A percentile compares a stretch with the other conserved stretches of the same genome.
Conservation (phyloP, 495 filamentous ascomycete species). For the Pyrenula massariospora region DNA sequence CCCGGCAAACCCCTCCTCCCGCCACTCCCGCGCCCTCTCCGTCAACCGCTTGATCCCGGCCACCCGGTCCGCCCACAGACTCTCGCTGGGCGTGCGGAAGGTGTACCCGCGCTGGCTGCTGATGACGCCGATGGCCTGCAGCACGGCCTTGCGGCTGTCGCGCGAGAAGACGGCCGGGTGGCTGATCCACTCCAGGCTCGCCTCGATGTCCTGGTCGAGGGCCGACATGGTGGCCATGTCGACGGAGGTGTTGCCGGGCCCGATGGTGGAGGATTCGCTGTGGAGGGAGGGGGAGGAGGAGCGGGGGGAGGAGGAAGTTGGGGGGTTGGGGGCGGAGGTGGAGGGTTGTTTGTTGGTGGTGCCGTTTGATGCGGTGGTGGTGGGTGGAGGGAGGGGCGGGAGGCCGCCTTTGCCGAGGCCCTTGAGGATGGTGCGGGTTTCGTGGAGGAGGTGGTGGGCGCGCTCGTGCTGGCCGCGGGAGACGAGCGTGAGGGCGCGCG, state of each 20-base stretch:
- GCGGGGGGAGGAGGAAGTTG: constrained; percentile 30
- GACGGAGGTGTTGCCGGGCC: constrained; percentile 53
- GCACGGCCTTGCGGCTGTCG: constrained; percentile 90
- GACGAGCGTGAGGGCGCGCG: constrained; percentile 80
- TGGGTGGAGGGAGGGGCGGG: constrained; percentile 52
- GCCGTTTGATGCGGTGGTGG: constrained; percentile 19
- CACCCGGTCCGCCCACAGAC: constrained; percentile 73
- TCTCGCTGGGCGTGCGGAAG: constrained; percentile 77
- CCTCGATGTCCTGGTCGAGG: constrained; percentile 81
- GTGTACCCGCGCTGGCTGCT: constrained; percentile 90
- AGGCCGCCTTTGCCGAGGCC: constrained; percentile 91
- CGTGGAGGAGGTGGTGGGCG: constrained; percentile 78
- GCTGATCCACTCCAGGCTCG: constrained; percentile 96
- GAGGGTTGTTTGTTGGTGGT: constrained; percentile 3
- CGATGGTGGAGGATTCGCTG: constrained; percentile 44
- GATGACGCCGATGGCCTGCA: constrained; percentile 94
- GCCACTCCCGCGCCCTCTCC: constrained; percentile 72
- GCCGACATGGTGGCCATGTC: constrained; percentile 70
- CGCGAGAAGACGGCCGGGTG: constrained; percentile 91
- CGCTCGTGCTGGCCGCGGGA: constrained; percentile 87
- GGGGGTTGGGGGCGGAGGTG: constrained; percentile 23
- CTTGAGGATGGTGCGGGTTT: constrained; percentile 91
- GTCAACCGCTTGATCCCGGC: constrained; percentile 65
- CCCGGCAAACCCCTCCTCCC: constrained; percentile 48
- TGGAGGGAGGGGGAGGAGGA: constrained; percentile 35